Conservation (phyloP, 345 rosid species). For the Bretschneidera sinensis region DNA sequence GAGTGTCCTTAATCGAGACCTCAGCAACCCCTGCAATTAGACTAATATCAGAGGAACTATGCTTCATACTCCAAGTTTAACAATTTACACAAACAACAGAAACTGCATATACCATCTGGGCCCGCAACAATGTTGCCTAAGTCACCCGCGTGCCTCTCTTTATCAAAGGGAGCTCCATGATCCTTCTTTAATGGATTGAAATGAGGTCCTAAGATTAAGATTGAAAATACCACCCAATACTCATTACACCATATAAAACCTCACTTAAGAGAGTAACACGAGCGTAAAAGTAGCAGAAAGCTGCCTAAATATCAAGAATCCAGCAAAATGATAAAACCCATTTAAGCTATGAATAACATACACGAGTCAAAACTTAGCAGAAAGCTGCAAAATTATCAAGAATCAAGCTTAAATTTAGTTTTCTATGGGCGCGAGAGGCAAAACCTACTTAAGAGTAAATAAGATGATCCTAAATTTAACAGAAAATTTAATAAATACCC, state of each 20-base stretch:
- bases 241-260: background rate
- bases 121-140: constrained; percentile 85
- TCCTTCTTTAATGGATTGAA: constrained; percentile 79
- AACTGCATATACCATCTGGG: constrained; percentile 51
- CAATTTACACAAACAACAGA: constrained; percentile 1
- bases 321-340: too few relatives aligned
- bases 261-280: background rate
- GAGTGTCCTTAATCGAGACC: constrained; percentile 59
- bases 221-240: background rate
- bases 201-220: constrained; percentile 65
- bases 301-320: too few relatives aligned
- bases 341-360: too few relatives aligned
- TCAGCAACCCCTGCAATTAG: constrained; percentile 75
- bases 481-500: too few relatives aligned
- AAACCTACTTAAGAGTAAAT: background rate
- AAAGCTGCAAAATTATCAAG: too few relatives aligned
- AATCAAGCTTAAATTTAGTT: too few relatives aligned
- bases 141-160: constrained; percentile 90
- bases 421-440: background rate
- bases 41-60: constrained; percentile 1
- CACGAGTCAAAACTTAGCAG: background rate
- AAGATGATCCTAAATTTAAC: background rate
- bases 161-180: constrained; percentile 74
- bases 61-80: background rate
- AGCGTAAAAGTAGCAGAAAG: background rate